A percentile compares a stretch with the other conserved stretches of the same genome.
Conservation (phyloP, 768 basidiomycete genomes). For the Russula griseocarnosa region DNA sequence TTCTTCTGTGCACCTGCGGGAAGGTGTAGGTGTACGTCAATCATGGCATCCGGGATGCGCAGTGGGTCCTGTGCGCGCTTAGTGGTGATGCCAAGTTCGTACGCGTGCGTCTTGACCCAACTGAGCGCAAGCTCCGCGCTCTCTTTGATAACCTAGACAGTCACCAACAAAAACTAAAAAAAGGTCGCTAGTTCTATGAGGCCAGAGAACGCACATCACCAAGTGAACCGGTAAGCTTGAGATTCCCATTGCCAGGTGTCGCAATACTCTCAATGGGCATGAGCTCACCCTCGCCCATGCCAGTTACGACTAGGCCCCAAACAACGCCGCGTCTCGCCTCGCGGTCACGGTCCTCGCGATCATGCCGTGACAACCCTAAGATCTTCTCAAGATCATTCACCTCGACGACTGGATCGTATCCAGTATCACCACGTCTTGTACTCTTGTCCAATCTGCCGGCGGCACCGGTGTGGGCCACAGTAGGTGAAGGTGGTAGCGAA, state of each 20-base stretch:
- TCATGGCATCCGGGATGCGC: conserved; percentile 55
- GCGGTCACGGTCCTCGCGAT: conserved; percentile 74
- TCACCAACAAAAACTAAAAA: not conserved
- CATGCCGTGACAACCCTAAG: conserved; percentile 75
- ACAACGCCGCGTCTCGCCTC: conserved; percentile 72
- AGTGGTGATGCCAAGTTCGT: conserved; percentile 72
- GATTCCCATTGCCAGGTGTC: conserved; percentile 67
- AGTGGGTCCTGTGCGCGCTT: conserved; percentile 68
- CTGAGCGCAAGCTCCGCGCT: conserved; percentile 85
- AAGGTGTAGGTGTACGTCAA: conserved; percentile 86
- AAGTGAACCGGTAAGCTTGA: conserved; percentile 79
- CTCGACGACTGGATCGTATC: conserved; percentile 59
- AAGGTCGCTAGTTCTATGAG: no score
- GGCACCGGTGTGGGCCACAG: not conserved
- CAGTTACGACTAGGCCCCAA: conserved; percentile 84
- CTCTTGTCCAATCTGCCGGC: not conserved
- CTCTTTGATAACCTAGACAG: conserved; percentile 61
- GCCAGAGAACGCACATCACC: conserved; percentile 54
- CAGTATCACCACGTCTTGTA: not conserved
- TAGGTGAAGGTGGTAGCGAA: not conserved
- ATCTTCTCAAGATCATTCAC: conserved; percentile 76
- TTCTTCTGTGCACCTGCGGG: conserved; percentile 91
- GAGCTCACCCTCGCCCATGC: conserved; percentile 81
- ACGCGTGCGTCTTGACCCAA: conserved; percentile 87
- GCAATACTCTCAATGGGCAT: conserved; percentile 80